A percentile compares a stretch with the other conserved stretches of the same genome.
Conservation (phyloP, 148 eudicot species). For the Rhododendron ovatum region DNA sequence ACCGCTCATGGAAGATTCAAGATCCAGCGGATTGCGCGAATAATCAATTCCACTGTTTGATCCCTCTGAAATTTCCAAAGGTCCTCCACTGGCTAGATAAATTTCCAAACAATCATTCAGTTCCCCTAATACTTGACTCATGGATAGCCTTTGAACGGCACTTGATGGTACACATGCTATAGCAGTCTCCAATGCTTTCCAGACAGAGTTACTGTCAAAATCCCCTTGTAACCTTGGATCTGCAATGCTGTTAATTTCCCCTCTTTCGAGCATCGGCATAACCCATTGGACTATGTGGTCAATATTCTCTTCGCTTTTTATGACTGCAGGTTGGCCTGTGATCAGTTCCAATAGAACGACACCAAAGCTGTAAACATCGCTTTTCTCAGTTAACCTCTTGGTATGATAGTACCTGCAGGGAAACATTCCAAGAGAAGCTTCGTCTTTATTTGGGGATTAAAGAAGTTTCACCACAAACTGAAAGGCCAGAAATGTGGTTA, state of each 20-base stretch:
- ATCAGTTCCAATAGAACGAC: slow-evolving; percentile 18
- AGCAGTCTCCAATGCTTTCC: slow-evolving; percentile 20
- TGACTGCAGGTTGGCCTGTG: slow-evolving; percentile 18
- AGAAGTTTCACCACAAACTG: neutral
- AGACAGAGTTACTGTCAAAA: slow-evolving; percentile 13
- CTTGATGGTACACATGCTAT: slow-evolving; percentile 19
- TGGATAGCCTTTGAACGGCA: slow-evolving; percentile 14
- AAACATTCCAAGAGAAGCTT: neutral
- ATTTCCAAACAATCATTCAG: slow-evolving; percentile 21
- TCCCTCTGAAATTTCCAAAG: neutral
- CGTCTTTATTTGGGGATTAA: neutral
- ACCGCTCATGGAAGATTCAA: slow-evolving; percentile 1
- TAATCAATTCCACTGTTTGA: neutral
- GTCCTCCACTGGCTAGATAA: neutral
- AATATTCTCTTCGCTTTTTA: neutral
- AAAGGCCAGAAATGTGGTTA: neutral
- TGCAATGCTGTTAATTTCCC: slow-evolving; percentile 14
- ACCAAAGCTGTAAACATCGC: neutral
- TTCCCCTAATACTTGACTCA: slow-evolving; percentile 20
- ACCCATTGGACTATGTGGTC: slow-evolving; percentile 18
- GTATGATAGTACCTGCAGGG: slow-evolving; percentile 16
- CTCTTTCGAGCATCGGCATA: slow-evolving; percentile 3
- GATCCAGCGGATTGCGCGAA: neutral
- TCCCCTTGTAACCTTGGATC: slow-evolving; percentile 13
- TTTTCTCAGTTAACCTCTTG: slow-evolving; percentile 4